Evolutionary conservation across 768 basidiomycete genomes (phyloP).

Genomic region (Tulasnella sp.): DNA sequence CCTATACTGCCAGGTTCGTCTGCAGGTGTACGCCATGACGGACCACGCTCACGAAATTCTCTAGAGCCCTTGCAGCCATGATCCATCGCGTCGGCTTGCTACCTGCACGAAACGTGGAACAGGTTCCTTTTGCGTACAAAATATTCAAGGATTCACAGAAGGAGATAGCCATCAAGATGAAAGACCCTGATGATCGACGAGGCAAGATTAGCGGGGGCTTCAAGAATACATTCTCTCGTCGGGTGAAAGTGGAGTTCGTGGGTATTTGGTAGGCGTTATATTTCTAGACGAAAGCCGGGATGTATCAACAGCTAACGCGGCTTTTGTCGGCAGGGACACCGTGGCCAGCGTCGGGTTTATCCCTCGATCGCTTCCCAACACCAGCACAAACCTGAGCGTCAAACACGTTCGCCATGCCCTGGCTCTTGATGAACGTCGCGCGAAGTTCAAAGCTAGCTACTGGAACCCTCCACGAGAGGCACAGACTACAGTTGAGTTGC

Average conservation of each 20-base stretch:
- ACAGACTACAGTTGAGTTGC: too few species aligned
- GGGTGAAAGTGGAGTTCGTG: constrained; percentile 67
- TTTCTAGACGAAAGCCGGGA: neutral
- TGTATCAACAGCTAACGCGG: neutral
- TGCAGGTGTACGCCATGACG: neutral
- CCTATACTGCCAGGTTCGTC: constrained; percentile 47
- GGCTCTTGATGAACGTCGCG: constrained; percentile 34
- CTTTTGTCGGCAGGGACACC: neutral
- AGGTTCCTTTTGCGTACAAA: constrained; percentile 70
- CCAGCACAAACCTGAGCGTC: constrained; percentile 25
- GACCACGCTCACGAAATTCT: too few species aligned
- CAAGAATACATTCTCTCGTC: constrained; percentile 63
- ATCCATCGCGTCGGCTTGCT: constrained; percentile 54
- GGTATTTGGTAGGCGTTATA: constrained; percentile 60
- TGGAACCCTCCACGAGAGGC: neutral
- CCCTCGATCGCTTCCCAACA: constrained; percentile 17
- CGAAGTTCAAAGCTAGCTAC: constrained; percentile 31
- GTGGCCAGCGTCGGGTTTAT: constrained; percentile 20
- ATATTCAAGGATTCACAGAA: constrained; percentile 54
- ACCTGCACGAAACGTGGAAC: constrained; percentile 61
- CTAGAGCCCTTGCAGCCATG: neutral
- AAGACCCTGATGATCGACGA: neutral
- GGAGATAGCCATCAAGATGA: constrained; percentile 40
- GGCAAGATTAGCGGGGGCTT: constrained; percentile 46
- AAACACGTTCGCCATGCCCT: constrained; percentile 34